Evolutionary conservation across 495 filamentous ascomycete species (phyloP).

Genomic region (Xylaria venustula): DNA sequence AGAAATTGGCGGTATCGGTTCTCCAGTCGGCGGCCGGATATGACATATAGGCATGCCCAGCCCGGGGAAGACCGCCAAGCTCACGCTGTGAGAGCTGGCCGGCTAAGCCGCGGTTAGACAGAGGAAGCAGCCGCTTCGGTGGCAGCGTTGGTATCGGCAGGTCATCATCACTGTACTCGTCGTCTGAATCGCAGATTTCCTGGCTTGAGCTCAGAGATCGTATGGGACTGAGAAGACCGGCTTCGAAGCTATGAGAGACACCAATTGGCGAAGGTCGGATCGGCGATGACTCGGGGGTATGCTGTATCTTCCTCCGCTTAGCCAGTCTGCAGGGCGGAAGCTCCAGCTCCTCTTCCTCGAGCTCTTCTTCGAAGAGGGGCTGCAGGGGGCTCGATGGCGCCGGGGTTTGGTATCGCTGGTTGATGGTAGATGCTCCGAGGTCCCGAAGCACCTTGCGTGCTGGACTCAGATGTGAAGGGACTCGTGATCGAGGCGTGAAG

Average conservation of each 20-base stretch:
- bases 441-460: conserved; percentile 66
- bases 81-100: conserved; percentile 44
- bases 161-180: conserved; percentile 33
- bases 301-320: conserved; percentile 44
- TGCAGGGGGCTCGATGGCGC: conserved; percentile 43
- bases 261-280: conserved; percentile 22
- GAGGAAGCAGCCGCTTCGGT: conserved; percentile 24
- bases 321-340: conserved; percentile 17
- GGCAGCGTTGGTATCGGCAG: conserved; percentile 9
- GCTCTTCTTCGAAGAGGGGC: conserved; percentile 37
- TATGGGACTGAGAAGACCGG: conserved; percentile 36
- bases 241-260: conserved; percentile 15
- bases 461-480: conserved; percentile 46
- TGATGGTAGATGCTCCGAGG: conserved; percentile 63
- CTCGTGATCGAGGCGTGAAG: conserved; percentile 68
- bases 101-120: conserved; percentile 38
- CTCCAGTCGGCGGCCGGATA: conserved; percentile 61
- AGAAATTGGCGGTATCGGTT: conserved; percentile 70
- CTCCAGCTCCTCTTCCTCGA: conserved; percentile 25
- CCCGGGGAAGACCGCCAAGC: conserved; percentile 35
- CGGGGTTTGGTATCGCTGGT: conserved; percentile 48
- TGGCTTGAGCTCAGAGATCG: conserved; percentile 31
- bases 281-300: conserved; percentile 31
- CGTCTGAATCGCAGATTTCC: conserved; percentile 24
- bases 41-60: conserved; percentile 30